Percentiles rank a stretch among this genome's conserved stretches.
These are phyloP conservation scores for Cordyceps pruinosa DNA, from an alignment of 2,329 filamentous ascomycete genomes.

Conservation along the genomic window DNA sequence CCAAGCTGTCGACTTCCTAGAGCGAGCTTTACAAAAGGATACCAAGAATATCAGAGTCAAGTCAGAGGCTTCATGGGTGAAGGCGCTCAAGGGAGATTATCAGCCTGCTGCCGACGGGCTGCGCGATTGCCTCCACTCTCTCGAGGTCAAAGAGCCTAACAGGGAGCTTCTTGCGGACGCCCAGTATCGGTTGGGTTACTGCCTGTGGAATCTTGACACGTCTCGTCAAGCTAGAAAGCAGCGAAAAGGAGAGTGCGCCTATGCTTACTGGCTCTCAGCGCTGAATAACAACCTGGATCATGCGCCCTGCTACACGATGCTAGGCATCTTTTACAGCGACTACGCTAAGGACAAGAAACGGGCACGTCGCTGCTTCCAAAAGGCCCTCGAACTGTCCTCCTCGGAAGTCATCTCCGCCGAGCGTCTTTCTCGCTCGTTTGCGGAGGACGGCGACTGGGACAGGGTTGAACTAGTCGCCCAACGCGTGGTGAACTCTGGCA, in stretches of 20 bases:
- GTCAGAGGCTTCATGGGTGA: constrained; percentile 88
- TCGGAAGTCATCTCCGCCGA: constrained; percentile 84
- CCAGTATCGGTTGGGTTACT: constrained; percentile 79
- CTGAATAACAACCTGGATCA: constrained; percentile 82
- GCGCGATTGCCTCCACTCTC: constrained; percentile 57
- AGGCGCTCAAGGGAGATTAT: constrained; percentile 74
- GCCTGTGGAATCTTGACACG: constrained; percentile 76
- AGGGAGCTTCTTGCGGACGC: constrained; percentile 77
- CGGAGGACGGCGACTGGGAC: constrained; percentile 90
- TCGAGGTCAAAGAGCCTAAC: constrained; percentile 53
- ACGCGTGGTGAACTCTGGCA: constrained; percentile 89
- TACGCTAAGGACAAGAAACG: constrained; percentile 82
- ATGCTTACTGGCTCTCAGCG: constrained; percentile 73
- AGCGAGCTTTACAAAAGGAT: constrained; percentile 67
- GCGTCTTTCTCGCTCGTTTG: constrained; percentile 76
- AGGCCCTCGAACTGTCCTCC: constrained; percentile 86
- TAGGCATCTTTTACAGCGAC: constrained; percentile 86
- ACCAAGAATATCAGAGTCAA: constrained; percentile 68
- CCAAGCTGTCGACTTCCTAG: constrained; percentile 73
- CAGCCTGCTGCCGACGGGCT: constrained; percentile 60
- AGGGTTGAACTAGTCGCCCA: constrained; percentile 88
- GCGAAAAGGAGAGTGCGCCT: constrained; percentile 63
- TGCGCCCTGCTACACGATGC: constrained; percentile 82
- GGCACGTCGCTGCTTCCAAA: constrained; percentile 89
- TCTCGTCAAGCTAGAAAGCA: constrained; percentile 70